Evolutionary conservation across 345 rosid genomes (phyloP).

Genomic region (Hirschfeldia incana): DNA sequence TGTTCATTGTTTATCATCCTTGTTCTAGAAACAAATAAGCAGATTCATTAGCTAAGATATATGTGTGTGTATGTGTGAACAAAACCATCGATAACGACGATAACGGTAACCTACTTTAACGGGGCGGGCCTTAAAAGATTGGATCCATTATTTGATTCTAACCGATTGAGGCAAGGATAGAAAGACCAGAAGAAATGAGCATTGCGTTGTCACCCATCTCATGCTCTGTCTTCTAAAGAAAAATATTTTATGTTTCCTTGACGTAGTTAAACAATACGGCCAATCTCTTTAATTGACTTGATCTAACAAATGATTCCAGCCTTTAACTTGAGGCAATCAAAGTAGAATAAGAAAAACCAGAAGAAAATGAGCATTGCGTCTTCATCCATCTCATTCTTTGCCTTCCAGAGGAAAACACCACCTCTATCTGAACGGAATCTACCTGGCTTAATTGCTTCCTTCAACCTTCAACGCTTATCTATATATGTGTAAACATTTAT

Average conservation of each 20-base stretch:
- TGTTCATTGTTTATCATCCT: neutral
- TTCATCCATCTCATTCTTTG: conserved; percentile 30
- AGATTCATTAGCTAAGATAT: neutral
- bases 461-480: conserved; percentile 15
- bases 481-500: conserved; percentile 15
- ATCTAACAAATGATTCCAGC: conserved; percentile 9
- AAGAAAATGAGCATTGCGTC: conserved; percentile 20
- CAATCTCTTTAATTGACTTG: neutral
- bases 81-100: too few relatives aligned
- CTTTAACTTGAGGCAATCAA: conserved; percentile 17
- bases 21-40: neutral
- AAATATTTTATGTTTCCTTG: neutral
- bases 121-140: too few relatives aligned
- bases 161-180: neutral
- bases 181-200: conserved; percentile 8
- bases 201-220: conserved; percentile 24
- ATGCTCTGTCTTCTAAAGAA: conserved; percentile 16
- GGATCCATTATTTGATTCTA: neutral
- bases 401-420: conserved; percentile 15
- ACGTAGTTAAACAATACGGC: neutral
- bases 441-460: conserved; percentile 23
- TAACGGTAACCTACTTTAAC: too few relatives aligned
- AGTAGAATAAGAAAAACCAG: conserved; percentile 6
- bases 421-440: conserved; percentile 22
- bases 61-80: too few relatives aligned